Evolutionary conservation across 352 stramenopile genomes (phyloP), one percentile per base, ranked within the genome.

Genomic region (Globisporangium irregulare): DNA sequence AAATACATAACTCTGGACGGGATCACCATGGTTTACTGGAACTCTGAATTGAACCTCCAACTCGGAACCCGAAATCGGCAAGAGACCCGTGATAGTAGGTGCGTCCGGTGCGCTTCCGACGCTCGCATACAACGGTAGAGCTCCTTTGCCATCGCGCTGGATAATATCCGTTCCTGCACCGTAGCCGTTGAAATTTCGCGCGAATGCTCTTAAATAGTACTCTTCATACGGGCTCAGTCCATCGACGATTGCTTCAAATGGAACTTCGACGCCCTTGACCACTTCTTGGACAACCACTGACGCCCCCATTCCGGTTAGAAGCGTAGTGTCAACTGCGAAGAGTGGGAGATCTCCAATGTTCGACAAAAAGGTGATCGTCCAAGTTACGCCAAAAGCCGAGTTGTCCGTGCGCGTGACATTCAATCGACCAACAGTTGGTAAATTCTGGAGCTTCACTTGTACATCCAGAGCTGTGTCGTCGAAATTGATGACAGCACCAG

Each of bases 381-480:
- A 94, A 32, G 74, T 89, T 22, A 70, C 77, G 6, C 87, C 87
- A 43, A 80, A 89, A 20, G 73, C 29, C 1, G 58, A 59, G 62
- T 90, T 90, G 3, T 63, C 57, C 1, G 50, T 66, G 6, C 76
- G 79, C 18, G 79, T 87, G 32, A 94, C 82, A 53, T 90, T 90
- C 27, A 93, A 36, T 4, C 75, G 75, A 2, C 87, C 87, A 27
- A 93, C 71, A 0, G 84, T 87, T 29, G 87, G 73, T 0, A 94
- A 27, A 24, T 75, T 85, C 58, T 94, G 80, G 1, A 94, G 72
- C 57, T 92, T 94, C 5, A 84, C 87, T 48, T 84, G 79, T n/a
- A 94, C 75, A 54, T 94, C 87, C 0, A 63, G 64, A 20, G 83
- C 81, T 8, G 83, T 92, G 53, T 94, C 87, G 51, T 92, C 81